Evolutionary conservation across 2,329 filamentous ascomycete species (phyloP), one percentile per base, ranked within the genome.

Genomic region (Clarireedia homoeocarpa): DNA sequence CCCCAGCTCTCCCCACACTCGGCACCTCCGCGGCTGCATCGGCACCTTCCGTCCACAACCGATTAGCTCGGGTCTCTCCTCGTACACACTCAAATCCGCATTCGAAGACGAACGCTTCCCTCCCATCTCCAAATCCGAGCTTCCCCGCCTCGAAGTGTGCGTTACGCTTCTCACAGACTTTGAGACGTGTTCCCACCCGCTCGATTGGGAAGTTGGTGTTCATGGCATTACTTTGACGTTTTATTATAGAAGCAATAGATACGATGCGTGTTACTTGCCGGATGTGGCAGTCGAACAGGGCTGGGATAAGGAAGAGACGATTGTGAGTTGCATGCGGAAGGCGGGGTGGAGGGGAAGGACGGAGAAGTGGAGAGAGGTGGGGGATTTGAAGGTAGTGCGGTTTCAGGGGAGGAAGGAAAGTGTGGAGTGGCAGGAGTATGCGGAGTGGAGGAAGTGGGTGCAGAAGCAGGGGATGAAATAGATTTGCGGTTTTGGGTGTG

Each of bases 141-240:
- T 87, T 24, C 75, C 82, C 1, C 66, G 67, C 3, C 77, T 86
- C 38, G 76, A 83, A 70, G 86, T 81, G 46, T 81, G 81, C 58
- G 84, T 96, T 30, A 96, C 91, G 1, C 81, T 96, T 23, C 81
- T 96, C 57, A 91, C 88, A 7, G 79, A 92, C 70, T 96, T 96
- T 67, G 89, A 95, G 72, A 79, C 86, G 54, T 85, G 84, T 60
- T 76, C 77, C 36, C 81, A 89, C 65, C 75, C 86, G 1, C 77
- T 91, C 72, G 90, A 95, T 72, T 99, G 94, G 94, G 80, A 82
- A 26, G 73, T 99, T 17, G 94, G 92, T 59, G 82, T 77, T 2
- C 94, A 99, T 71, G 94, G 94, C 3, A 77, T 97, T 49, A 84
- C 91, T 45, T 91, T 99, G 63, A 86, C 83, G 50, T 97, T 99